Conservation (phyloP, 106 monocot genomes). For the Dendrobium huoshanense region DNA sequence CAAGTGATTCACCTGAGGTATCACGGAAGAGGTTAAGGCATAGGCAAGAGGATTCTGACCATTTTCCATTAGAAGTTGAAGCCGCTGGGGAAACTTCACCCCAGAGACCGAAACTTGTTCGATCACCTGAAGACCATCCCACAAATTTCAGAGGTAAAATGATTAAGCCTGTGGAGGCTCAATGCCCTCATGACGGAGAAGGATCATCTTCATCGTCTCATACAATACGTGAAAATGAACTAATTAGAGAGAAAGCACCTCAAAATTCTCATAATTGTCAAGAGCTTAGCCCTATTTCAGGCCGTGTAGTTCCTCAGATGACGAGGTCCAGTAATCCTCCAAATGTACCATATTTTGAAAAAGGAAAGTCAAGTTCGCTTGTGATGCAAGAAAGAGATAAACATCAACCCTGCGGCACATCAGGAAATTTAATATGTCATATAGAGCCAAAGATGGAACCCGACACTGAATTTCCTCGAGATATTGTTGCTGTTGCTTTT, state of each 20-base stretch:
- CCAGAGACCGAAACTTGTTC: conserved; percentile 7
- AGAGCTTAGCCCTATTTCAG: no score
- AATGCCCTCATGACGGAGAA: neutral
- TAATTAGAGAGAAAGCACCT: neutral
- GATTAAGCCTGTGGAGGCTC: neutral
- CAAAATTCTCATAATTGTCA: conserved; percentile 5
- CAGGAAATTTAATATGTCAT: conserved; percentile 1
- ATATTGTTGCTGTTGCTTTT: neutral
- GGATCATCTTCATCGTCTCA: neutral
- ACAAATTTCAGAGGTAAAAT: neutral
- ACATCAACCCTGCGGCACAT: conserved; percentile 2
- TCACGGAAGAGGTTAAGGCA: conserved; percentile 16
- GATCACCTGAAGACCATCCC: conserved; percentile 1
- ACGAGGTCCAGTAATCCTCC: neutral
- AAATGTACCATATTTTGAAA: neutral
- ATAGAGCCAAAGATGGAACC: conserved; percentile 30
- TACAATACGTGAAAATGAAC: neutral
- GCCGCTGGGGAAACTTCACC: conserved; percentile 1
- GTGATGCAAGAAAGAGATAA: conserved; percentile 12
- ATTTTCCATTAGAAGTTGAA: neutral
- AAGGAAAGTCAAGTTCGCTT: neutral
- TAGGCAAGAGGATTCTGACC: conserved; percentile 7
- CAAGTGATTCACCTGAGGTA: conserved; percentile 4
- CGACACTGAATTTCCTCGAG: neutral
- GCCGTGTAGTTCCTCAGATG: no score